Evolutionary conservation across 805 yeast genomes (phyloP), one percentile per base, ranked within the genome.

Genomic region (Candida nitratophila): DNA sequence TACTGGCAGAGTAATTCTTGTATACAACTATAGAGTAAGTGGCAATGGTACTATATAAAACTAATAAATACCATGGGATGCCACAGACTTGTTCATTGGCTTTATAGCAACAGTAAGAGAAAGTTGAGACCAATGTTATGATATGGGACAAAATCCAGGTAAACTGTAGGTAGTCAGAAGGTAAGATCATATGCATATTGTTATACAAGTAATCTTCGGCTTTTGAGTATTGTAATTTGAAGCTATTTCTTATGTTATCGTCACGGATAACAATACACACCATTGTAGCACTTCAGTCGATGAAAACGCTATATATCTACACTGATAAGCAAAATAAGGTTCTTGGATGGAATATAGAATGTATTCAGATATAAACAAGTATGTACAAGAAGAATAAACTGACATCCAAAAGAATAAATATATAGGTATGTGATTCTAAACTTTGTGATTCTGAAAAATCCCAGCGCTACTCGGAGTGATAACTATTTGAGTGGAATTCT

Each of bases 21-120:
- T 58, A 59, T 20, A 61, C 52, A 9, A 61, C 66, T 24, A 60
- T 47, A 1, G 60, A 43, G 44, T 62, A 61, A 1, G 66, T 62
- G 21, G 45, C 21, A 21, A 61, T 51, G n/a, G 59, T 46, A 9
- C 61, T 57, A 29, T 33, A 32, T n/a, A 57, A 47, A 2, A 55
- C 46, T 3, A 49, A 7, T 12, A 39, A 43, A 41, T 60, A 60
- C 56, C 57, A 57, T 3, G 51, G 49, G 47, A 12, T 11, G 7
- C n/a, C 20, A 12, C 20, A 24, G 15, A 11, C 27, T 24, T 21
- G 34, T 43, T 20, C 45, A 21, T 16, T 48, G 33, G 41, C 3
- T 15, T 2, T 5, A 50, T 43, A 20, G 24, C 32, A n/a, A 4
- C 38, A 29, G 35, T 55, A 51, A 43, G 52, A 9, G 7, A 49